phyloP scores from a whole-genome alignment of 139 green algal species.

The Closterium sp. region DNA sequence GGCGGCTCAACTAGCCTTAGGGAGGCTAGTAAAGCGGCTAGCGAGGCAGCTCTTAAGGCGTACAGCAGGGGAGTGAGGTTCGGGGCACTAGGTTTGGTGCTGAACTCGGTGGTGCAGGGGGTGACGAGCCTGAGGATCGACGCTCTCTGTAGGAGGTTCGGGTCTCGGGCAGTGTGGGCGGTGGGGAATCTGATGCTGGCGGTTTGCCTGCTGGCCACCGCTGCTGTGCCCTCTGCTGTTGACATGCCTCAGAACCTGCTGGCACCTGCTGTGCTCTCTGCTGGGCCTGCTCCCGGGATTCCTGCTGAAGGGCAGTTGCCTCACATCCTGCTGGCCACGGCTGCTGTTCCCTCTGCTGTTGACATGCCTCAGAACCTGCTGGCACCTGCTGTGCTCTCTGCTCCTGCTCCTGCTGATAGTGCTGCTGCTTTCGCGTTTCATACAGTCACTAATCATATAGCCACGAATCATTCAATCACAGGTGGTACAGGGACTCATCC shows the following conservation, averaged over 20 bases:
- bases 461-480: too few species aligned
- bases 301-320: too few species aligned
- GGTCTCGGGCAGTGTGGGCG: constrained; percentile 19
- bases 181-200: constrained; percentile 25
- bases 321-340: neutral
- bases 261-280: neutral
- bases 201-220: constrained; percentile 14
- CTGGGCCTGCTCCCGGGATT: neutral
- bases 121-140: constrained; percentile 22
- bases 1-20: neutral
- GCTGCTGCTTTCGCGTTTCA: too few species aligned
- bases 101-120: constrained; percentile 40
- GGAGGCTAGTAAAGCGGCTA: neutral
- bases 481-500: too few species aligned
- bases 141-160: constrained; percentile 8
- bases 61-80: constrained; percentile 34
- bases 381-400: neutral
- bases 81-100: constrained; percentile 42
- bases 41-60: neutral
- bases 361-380: neutral
- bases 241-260: neutral
- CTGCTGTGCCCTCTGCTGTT: neutral
- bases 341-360: neutral
- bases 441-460: too few species aligned
- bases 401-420: too few species aligned